Base-by-base conservation (phyloP, 2,329 filamentous ascomycete species). In the Pyricularia sp. region DNA sequence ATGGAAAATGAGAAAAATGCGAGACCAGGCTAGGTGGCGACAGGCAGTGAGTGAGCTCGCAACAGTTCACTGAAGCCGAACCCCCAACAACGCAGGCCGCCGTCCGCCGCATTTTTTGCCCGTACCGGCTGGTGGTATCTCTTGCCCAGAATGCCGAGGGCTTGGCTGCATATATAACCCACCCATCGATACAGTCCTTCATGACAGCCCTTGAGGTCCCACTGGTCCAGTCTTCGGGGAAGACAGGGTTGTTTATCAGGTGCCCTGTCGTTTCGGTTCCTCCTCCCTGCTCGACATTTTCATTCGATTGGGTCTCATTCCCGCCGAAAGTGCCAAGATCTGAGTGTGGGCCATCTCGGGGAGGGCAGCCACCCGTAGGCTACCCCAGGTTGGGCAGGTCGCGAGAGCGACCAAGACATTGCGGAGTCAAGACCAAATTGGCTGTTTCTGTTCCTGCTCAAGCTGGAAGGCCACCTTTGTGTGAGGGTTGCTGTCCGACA, bases 341-440 rank as follows among this genome's bases (percentile, higher is more conserved):
- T 49, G 1, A 49, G 13, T 16, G 40, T 49, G 40, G 40, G 19
- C 8, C 40, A n/a, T 49, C 3, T 57, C 22, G 53, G 53, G 53
- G 53, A 57, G 53, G 22, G 26, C 53, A 57, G 63, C 40, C 63
- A 31, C 16, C 40, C 40, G 40, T 49, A 19, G 40, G 40, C 53
- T 64, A 60, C 63, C 63, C 63, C 63, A 64, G 63, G 63, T 64
- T 60, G 63, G 63, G 40, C 63, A 64, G 63, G 63, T 64, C 63
- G 49, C 33, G 35, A 64, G 24, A 40, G 26, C 7, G 12, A 13
- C 61, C 61, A 62, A 62, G 61, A 62, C 61, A 59, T 64, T 64
- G 30, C 60, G 49, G 63, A 60, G 57, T 59, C 63, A 35, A 31
- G 57, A 12, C 53, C 63, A 60, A 64, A 59, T 53, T 62, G 40